Conservation (phyloP, 176 grass and related monocot species). For the Rhynchospora pubera region DNA sequence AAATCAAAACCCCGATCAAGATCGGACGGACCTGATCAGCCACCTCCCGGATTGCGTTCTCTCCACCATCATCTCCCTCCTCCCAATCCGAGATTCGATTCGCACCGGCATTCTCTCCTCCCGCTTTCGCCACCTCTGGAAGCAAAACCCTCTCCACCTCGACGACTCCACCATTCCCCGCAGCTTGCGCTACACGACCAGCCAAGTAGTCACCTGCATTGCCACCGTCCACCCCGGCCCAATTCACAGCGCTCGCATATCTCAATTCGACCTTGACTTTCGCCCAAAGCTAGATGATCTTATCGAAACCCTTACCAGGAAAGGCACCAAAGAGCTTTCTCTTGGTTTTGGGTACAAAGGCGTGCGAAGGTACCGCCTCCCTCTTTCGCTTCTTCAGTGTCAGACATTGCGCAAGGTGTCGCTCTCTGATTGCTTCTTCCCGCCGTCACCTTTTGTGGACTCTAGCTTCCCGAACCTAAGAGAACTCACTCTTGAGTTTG, state of each 20-base stretch:
- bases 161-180: not conserved
- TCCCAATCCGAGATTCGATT: conserved; percentile 16
- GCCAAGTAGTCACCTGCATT: too few species aligned
- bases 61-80: conserved; percentile 8
- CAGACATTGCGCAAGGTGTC: conserved; percentile 5
- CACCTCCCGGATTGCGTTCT: conserved; percentile 26
- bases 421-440: conserved; percentile 4
- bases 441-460: not conserved
- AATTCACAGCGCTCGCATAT: not conserved
- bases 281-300: not conserved
- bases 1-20: not conserved
- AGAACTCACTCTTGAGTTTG: conserved; percentile 7
- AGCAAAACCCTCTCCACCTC: conserved; percentile 15
- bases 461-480: conserved; percentile 18
- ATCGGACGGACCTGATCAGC: conserved; percentile 10
- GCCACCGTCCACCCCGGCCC: too few species aligned
- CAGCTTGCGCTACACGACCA: not conserved
- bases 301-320: conserved; percentile 1
- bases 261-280: not conserved
- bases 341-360: not conserved
- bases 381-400: conserved; percentile 7
- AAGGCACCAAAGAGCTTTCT: conserved; percentile 5
- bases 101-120: conserved; percentile 26
- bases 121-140: conserved; percentile 24
- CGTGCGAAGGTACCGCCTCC: not conserved